phyloP scores from a whole-genome alignment of 805 yeast species.

The Saccharomycopsis javanensis region DNA sequence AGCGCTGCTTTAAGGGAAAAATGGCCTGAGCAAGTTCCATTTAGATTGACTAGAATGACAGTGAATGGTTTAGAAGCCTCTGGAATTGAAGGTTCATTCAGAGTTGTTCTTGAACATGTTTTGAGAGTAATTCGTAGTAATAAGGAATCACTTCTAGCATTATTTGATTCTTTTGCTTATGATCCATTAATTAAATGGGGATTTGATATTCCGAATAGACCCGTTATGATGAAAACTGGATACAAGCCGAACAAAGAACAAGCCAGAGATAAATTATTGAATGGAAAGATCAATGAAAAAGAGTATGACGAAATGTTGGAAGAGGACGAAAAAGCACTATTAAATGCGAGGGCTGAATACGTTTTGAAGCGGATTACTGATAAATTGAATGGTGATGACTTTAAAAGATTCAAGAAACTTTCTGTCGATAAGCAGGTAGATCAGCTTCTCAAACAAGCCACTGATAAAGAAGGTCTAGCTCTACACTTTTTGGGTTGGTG shows the following conservation, averaged over 20 bases:
- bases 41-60: constrained; percentile 91
- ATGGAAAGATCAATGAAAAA: constrained; percentile 66
- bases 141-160: constrained; percentile 95
- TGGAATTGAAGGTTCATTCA: constrained; percentile 95
- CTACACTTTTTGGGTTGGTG: constrained; percentile 99
- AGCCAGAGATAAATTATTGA: constrained; percentile 59
- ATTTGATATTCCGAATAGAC: constrained; percentile 79
- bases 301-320: constrained; percentile 69
- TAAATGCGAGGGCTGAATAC: constrained; percentile 74
- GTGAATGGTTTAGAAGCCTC: constrained; percentile 98
- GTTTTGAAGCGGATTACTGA: constrained; percentile 86
- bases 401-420: constrained; percentile 58
- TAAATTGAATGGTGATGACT: constrained; percentile 89
- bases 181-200: constrained; percentile 99
- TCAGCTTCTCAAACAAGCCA: constrained; percentile 87
- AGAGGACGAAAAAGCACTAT: constrained; percentile 62
- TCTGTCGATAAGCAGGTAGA: constrained; percentile 89
- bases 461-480: constrained; percentile 89
- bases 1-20: constrained; percentile 95
- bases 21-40: constrained; percentile 97
- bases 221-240: constrained; percentile 66
- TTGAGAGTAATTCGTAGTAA: constrained; percentile 91
- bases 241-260: constrained; percentile 57
- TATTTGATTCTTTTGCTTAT: constrained; percentile 94
- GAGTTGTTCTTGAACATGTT: constrained; percentile 94